Conservation (phyloP, 2,329 filamentous ascomycete species). For the Myriosclerotinia curreyana region DNA sequence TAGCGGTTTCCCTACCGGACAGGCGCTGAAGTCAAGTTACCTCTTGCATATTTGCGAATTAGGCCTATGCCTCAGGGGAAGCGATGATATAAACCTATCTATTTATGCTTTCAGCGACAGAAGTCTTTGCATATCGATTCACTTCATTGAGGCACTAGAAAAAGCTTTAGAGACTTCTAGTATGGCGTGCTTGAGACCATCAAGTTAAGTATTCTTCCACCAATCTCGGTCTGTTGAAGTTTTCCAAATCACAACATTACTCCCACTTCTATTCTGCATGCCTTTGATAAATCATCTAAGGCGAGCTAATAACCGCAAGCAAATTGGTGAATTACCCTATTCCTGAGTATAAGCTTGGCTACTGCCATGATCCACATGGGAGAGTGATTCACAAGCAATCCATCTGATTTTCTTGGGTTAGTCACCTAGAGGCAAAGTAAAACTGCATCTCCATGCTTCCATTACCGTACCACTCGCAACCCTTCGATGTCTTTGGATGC, state of each 20-base stretch:
- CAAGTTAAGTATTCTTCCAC: not conserved
- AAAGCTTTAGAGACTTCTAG: not conserved
- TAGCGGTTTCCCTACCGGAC: too few species aligned
- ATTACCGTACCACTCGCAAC: not conserved
- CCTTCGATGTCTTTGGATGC: not conserved
- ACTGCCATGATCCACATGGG: not conserved
- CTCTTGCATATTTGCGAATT: not conserved
- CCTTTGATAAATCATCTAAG: too few species aligned
- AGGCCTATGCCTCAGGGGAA: not conserved
- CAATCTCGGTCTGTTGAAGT: not conserved
- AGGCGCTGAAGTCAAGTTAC: not conserved
- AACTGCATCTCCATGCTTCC: not conserved
- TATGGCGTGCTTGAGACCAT: not conserved
- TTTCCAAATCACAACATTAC: not conserved
- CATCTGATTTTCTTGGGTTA: not conserved
- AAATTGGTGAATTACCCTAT: not conserved
- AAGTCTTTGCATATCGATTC: not conserved
- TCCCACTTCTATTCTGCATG: not conserved
- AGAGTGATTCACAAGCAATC: not conserved
- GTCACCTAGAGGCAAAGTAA: not conserved
- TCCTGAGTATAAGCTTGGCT: not conserved
- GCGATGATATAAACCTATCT: not conserved
- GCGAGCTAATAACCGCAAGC: not conserved
- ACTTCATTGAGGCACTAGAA: too few species aligned
- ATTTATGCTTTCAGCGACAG: not conserved